Evolutionary conservation across 2,329 filamentous ascomycete species (phyloP).

Genomic region (Fusarium goolgardi): DNA sequence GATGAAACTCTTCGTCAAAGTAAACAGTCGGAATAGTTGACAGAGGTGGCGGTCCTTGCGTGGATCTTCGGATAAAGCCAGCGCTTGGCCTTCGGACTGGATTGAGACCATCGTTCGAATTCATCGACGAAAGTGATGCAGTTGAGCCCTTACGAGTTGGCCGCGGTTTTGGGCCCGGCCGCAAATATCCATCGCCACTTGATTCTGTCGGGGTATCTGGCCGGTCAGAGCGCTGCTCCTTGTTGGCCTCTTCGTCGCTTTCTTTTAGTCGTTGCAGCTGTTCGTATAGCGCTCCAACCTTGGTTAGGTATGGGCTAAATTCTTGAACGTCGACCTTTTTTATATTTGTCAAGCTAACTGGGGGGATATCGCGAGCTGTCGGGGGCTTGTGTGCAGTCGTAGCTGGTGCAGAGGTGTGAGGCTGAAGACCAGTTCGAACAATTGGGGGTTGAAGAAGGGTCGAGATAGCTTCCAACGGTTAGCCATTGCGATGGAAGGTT

Average conservation of each 20-base stretch:
- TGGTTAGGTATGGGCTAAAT: conserved; percentile 85
- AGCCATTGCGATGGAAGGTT: conserved; percentile 17
- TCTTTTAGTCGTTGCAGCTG: conserved; percentile 87
- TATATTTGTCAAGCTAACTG: conserved; percentile 90
- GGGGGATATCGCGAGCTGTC: conserved; percentile 89
- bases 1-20: conserved; percentile 92
- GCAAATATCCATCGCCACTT: conserved; percentile 58
- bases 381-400: conserved; percentile 84
- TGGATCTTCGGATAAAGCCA: conserved; percentile 66
- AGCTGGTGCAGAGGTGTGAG: conserved; percentile 76
- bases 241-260: conserved; percentile 72
- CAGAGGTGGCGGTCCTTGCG: conserved; percentile 82
- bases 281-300: conserved; percentile 89
- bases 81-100: conserved; percentile 60
- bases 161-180: conserved; percentile 53
- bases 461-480: conserved; percentile 75
- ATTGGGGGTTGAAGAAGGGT: conserved; percentile 93
- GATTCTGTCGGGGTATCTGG: conserved; percentile 57
- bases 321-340: conserved; percentile 80
- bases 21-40: conserved; percentile 94
- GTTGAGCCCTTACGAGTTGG: conserved; percentile 51
- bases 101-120: conserved; percentile 60
- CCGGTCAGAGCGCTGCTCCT: conserved; percentile 54
- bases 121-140: conserved; percentile 62
- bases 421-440: conserved; percentile 85